These are phyloP conservation scores for Hygrophorus russula DNA, from an alignment of 768 basidiomycete species.

Conservation along the genomic window DNA sequence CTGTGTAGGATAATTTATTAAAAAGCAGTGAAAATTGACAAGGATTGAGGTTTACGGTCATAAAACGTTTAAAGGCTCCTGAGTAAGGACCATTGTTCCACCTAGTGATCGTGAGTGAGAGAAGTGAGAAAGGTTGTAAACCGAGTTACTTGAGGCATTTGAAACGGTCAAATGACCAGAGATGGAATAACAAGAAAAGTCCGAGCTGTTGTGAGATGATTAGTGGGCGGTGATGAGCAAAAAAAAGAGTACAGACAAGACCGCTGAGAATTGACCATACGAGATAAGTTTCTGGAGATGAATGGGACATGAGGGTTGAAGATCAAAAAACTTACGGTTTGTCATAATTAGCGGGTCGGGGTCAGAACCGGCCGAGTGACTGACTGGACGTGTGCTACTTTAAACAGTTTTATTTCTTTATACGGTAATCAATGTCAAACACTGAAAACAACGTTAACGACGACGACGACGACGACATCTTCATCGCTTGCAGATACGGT, in stretches of 20 bases:
- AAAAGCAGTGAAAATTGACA: neutral
- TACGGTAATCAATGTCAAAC: neutral
- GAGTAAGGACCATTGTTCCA: conserved; percentile 58
- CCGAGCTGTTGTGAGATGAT: conserved; percentile 31
- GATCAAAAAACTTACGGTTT: conserved; percentile 2
- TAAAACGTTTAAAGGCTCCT: conserved; percentile 76
- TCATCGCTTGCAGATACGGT: conserved; percentile 82
- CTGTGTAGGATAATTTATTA: conserved; percentile 20
- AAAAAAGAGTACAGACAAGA: conserved; percentile 29
- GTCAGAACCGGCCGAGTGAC: neutral
- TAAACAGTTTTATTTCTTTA: no score
- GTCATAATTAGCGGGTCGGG: no score
- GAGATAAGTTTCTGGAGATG: conserved; percentile 47
- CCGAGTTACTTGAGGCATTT: conserved; percentile 51
- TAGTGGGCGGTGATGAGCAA: neutral
- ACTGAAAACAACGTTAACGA: conserved; percentile 13
- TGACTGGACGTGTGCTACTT: no score
- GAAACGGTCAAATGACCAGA: conserved; percentile 77
- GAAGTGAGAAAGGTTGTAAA: neutral
- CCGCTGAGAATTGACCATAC: conserved; percentile 48
- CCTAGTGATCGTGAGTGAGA: conserved; percentile 22
- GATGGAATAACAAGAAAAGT: conserved; percentile 54
- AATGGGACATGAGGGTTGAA: conserved; percentile 42
- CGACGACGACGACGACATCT: conserved; percentile 59
- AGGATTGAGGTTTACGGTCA: conserved; percentile 56